Evolutionary conservation across 768 basidiomycete genomes (phyloP), one percentile per base, ranked within the genome.

Genomic region (Auricularia auricula-judae): DNA sequence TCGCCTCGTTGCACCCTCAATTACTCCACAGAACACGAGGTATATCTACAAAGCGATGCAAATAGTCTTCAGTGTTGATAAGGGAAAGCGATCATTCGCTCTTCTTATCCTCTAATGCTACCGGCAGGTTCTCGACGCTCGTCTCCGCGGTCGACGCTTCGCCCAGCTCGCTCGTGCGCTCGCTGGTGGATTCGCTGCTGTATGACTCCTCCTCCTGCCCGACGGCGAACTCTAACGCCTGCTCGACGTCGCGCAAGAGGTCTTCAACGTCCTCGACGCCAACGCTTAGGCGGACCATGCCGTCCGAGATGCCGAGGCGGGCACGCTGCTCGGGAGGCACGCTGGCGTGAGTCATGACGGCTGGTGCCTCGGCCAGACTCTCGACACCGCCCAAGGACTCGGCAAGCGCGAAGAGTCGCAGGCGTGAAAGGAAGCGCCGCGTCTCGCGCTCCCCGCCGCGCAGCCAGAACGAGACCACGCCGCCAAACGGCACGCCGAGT

Each of bases 331-430:
- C 84, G 33, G 81, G 80, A 0, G 91, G 87, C 60, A 92, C 84
- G 61, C 83, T 83, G 1, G 72, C 68, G 73, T 97, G 95, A 7
- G 93, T 96, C 94, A 97, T 97, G 75, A 79, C 78, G 54, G 86
- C 85, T 0, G 94, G 95, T 56, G 89, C 80, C 74, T 98, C 94
- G 0, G 90, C 89, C 39, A 98, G 76, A 73, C 86, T 88, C 81
- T 98, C 96, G 4, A 97, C 91, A 0, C 94, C 96, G 1, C 96
- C 96, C 3, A 98, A 76, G 33, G 84, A 86, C 81, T 95, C 94
- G 0, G 94, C 95, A 12, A 98, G 79, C 33, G 86, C 81, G 71
- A 94, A 93, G 39, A 95, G 71, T 34, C 82, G 74, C 3, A 85
- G 80, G 0, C 82, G 73, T 0, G 82, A 83, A 64, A 95, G 72